These are phyloP conservation scores for Aspergillus eucalypticola DNA, from an alignment of 2,329 filamentous ascomycete genomes.

Conservation along the genomic window DNA sequence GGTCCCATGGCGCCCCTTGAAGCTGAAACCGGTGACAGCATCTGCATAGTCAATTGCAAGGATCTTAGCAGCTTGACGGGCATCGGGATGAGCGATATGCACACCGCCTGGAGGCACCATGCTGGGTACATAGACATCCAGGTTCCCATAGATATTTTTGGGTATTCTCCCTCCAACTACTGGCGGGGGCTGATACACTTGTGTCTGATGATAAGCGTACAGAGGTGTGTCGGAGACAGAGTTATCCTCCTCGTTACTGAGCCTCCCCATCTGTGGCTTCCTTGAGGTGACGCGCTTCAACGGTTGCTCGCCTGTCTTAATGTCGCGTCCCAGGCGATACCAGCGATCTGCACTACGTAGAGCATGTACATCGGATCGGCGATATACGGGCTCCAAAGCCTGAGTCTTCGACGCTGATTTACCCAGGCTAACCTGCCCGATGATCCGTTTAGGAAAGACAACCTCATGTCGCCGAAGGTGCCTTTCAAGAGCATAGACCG, in stretches of 20 bases:
- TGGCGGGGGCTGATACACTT: conserved; percentile 72
- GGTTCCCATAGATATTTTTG: conserved; percentile 62
- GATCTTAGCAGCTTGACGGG: conserved; percentile 70
- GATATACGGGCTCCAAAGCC: conserved; percentile 74
- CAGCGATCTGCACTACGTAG: conserved; percentile 82
- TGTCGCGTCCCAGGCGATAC: conserved; percentile 82
- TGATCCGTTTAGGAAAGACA: conserved; percentile 68
- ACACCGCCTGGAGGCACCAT: conserved; percentile 64
- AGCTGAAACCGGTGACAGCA: conserved; percentile 86
- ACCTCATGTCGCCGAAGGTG: conserved; percentile 84
- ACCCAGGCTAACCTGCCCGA: conserved; percentile 70
- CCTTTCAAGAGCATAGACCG: conserved; percentile 77
- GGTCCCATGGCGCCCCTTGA: conserved; percentile 81
- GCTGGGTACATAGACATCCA: conserved; percentile 63
- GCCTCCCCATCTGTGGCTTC: conserved; percentile 34
- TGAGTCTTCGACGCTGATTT: conserved; percentile 47
- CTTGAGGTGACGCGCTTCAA: conserved; percentile 68
- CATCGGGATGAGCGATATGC: conserved; percentile 59
- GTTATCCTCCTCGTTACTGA: conserved; percentile 39
- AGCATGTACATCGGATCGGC: conserved; percentile 74
- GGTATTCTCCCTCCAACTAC: conserved; percentile 71
- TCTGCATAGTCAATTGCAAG: conserved; percentile 84
- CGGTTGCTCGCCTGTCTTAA: conserved; percentile 77
- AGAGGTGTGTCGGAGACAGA: conserved; percentile 58
- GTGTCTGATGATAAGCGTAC: conserved; percentile 64